phyloP scores from a whole-genome alignment of 1,284 basidiomycete species.

The Cryptococcus deneoformans region DNA sequence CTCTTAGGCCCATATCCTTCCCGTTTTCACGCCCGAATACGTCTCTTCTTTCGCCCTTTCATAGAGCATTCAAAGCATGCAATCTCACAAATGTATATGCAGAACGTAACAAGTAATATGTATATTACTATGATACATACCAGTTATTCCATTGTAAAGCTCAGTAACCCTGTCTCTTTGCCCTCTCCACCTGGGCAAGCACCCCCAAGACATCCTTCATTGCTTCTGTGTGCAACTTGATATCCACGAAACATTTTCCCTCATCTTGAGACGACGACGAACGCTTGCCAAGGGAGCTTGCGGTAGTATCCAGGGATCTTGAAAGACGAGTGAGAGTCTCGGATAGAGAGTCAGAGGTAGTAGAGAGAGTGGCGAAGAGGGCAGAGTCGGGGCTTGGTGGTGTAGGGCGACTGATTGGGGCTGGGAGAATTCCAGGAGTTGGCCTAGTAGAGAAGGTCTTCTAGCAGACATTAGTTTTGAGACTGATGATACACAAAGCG shows the following conservation, averaged over 20 bases:
- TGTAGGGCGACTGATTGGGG: background rate
- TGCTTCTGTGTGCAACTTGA: constrained; percentile 40
- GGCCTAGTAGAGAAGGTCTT: too few species aligned
- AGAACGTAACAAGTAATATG: too few species aligned
- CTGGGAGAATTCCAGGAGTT: background rate
- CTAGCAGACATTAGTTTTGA: too few species aligned
- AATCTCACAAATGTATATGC: too few species aligned
- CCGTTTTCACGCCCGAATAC: constrained; percentile 43
- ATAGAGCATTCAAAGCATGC: constrained; percentile 1
- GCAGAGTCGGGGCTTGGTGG: constrained; percentile 6
- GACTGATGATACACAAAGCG: constrained; percentile 3
- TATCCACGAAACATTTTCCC: constrained; percentile 33
- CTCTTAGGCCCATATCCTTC: constrained; percentile 46
- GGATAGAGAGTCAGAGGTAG: constrained; percentile 9
- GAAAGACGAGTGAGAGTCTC: constrained; percentile 17
- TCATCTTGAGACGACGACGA: constrained; percentile 3
- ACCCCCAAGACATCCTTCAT: constrained; percentile 37
- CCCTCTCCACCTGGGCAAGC: constrained; percentile 18
- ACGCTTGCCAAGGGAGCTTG: constrained; percentile 4
- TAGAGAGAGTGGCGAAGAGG: constrained; percentile 4
- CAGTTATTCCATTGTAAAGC: background rate
- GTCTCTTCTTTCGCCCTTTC: constrained; percentile 38
- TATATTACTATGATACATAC: too few species aligned
- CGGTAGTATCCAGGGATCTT: constrained; percentile 7
- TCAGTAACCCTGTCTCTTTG: constrained; percentile 7